Evolutionary conservation across 257 asterid genomes (phyloP).

Genomic region (Coffea canephora): DNA sequence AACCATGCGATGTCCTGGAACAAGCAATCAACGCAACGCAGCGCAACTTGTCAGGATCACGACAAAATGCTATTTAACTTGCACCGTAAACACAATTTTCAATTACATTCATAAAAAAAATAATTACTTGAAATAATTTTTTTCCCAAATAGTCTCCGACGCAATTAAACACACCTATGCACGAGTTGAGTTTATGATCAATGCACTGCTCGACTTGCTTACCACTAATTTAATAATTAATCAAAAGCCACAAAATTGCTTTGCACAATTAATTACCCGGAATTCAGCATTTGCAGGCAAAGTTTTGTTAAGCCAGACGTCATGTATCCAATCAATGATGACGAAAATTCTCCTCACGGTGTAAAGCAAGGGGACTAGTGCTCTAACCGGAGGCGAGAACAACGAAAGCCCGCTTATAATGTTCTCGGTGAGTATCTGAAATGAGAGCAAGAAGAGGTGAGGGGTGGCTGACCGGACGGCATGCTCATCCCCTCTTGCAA

Average conservation of each 20-base stretch:
- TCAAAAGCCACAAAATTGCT: not conserved
- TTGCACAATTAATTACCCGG: slow-evolving; percentile 31
- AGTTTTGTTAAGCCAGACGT: slow-evolving; percentile 76
- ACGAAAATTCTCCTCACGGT: slow-evolving; percentile 73
- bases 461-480: slow-evolving; percentile 86
- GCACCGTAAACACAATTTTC: too few species aligned
- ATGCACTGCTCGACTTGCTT: too few species aligned
- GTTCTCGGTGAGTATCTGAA: slow-evolving; percentile 82
- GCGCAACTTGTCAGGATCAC: not conserved
- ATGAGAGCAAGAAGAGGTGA: slow-evolving; percentile 71
- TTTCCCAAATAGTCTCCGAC: too few species aligned
- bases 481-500: slow-evolving; percentile 86
- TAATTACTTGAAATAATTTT: too few species aligned
- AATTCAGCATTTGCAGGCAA: slow-evolving; percentile 56
- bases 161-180: too few species aligned
- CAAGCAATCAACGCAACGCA: not conserved
- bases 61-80: too few species aligned
- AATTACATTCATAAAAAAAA: too few species aligned
- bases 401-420: slow-evolving; percentile 61
- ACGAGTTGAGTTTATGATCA: too few species aligned
- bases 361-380: slow-evolving; percentile 73
- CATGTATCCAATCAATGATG: slow-evolving; percentile 60
- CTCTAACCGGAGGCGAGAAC: slow-evolving; percentile 86
- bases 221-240: too few species aligned
- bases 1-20: slow-evolving; percentile 66